A percentile compares a stretch with the other conserved stretches of the same genome.
Conservation (phyloP, 371 early-diverging fungal genomes). For the Mortierella sp. region DNA sequence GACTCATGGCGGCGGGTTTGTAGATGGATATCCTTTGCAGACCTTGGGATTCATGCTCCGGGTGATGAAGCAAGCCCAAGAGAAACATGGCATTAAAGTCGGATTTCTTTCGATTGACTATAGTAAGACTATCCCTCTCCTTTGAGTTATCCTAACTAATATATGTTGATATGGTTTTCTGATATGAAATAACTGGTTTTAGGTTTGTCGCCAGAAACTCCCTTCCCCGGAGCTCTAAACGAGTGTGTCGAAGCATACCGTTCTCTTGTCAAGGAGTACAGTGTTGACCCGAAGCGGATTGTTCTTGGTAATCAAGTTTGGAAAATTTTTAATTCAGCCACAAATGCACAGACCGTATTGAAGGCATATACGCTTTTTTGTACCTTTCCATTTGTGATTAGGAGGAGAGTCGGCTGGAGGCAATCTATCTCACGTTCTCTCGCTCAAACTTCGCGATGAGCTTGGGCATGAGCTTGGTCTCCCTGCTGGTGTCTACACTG, state of each 20-base stretch:
- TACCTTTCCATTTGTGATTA: neutral
- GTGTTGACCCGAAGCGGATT: constrained; percentile 44
- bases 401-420: constrained; percentile 35
- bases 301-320: constrained; percentile 50
- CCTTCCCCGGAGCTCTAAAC: constrained; percentile 45
- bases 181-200: constrained; percentile 4
- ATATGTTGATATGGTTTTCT: neutral
- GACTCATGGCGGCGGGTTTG: constrained; percentile 29
- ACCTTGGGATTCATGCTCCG: constrained; percentile 3
- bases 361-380: no score
- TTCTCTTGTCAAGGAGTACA: constrained; percentile 46
- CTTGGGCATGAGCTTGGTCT: neutral
- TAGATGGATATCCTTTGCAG: constrained; percentile 19
- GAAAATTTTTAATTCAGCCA: no score
- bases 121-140: constrained; percentile 31
- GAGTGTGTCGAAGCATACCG: constrained; percentile 56
- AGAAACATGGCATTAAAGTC: constrained; percentile 57
- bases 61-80: constrained; percentile 58
- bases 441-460: constrained; percentile 24
- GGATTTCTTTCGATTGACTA: constrained; percentile 64
- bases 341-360: no score
- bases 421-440: constrained; percentile 3
- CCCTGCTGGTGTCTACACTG: constrained; percentile 9
- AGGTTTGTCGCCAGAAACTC: constrained; percentile 43
- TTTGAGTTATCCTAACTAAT: neutral